Evolutionary conservation across 352 stramenopile genomes (phyloP), one percentile per base, ranked within the genome.

Genomic region (Globisporangium orthogonon): DNA sequence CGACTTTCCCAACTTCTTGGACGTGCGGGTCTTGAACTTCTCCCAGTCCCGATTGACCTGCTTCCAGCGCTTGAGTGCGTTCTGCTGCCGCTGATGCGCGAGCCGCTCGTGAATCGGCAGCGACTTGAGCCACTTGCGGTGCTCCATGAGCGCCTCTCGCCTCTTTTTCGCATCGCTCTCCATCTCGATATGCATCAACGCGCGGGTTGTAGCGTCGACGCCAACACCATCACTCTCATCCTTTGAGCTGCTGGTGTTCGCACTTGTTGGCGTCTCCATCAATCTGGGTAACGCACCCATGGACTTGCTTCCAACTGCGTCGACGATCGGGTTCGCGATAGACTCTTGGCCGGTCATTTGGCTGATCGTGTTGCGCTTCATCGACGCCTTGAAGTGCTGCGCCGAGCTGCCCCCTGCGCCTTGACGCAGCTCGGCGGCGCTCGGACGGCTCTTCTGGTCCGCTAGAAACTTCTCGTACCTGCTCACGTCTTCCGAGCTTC

Each of bases 31-130:
- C 41, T 87, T 87, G 57, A 94, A 94, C 2, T 52, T 44, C 50
- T 90, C 79, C 83, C 83, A 94, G 10, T 91, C 68, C 9, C 54
- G 54, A 45, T 88, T 91, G 46, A 86, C 73, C 11, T 86, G 66
- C 31, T 83, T 66, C 83, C 83, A 93, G 46, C 83, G 83, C 18
- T 63, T 66, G n/a, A 89, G 58, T 9, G 74, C 76, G 50, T 89
- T 86, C 52, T 88, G 73, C 64, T 90, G 76, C 3, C 80, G 73
- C 50, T 87, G 69, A 43, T 85, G 76, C 31, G 68, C 71, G 7
- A 89, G 62, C 7, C 79, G 75, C 55, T 88, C 81, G 54, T 93
- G 75, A 33, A 89, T 91, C 2, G 83, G 74, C 37, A 89, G 71
- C 23, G 77, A 73, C 48, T 81, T 70, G 9, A 93, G 65, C 78